phyloP scores from a whole-genome alignment of 306 rosid genomes.

The Gillenia trifoliata region DNA sequence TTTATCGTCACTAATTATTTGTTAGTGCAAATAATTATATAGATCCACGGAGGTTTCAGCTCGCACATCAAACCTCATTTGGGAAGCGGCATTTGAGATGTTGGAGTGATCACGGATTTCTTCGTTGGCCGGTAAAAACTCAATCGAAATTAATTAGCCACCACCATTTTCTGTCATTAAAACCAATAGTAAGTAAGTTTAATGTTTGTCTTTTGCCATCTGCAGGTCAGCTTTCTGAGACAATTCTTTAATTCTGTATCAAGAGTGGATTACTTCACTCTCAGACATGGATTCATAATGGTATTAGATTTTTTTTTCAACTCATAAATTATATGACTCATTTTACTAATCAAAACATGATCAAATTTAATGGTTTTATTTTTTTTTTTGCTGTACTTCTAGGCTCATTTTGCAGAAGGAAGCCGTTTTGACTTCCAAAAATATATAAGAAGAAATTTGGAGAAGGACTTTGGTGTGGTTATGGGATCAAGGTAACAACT shows the following conservation, averaged over 20 bases:
- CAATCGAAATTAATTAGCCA: background rate
- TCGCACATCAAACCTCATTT: slow-evolving; percentile 54
- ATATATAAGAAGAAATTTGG: slow-evolving; percentile 41
- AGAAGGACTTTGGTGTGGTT: slow-evolving; percentile 51
- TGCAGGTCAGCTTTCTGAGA: slow-evolving; percentile 44
- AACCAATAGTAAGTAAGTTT: background rate
- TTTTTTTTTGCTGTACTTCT: background rate
- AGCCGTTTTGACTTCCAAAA: slow-evolving; percentile 51
- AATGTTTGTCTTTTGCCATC: background rate
- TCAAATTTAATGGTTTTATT: too few relatives aligned
- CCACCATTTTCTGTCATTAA: background rate
- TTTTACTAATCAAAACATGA: too few relatives aligned
- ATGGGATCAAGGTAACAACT: slow-evolving; percentile 38
- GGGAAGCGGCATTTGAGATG: slow-evolving; percentile 51
- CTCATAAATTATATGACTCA: background rate
- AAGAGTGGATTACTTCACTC: slow-evolving; percentile 52
- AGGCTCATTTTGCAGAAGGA: slow-evolving; percentile 60
- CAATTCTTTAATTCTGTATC: slow-evolving; percentile 47
- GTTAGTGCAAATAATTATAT: background rate
- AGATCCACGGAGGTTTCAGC: slow-evolving; percentile 59
- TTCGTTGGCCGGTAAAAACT: slow-evolving; percentile 40
- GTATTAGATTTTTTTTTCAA: slow-evolving; percentile 22
- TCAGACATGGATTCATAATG: slow-evolving; percentile 58
- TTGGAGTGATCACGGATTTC: slow-evolving; percentile 40
- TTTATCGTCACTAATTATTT: background rate